These are phyloP conservation scores for Aciculosporium take DNA, from an alignment of 2,329 filamentous ascomycete genomes.

Conservation along the genomic window DNA sequence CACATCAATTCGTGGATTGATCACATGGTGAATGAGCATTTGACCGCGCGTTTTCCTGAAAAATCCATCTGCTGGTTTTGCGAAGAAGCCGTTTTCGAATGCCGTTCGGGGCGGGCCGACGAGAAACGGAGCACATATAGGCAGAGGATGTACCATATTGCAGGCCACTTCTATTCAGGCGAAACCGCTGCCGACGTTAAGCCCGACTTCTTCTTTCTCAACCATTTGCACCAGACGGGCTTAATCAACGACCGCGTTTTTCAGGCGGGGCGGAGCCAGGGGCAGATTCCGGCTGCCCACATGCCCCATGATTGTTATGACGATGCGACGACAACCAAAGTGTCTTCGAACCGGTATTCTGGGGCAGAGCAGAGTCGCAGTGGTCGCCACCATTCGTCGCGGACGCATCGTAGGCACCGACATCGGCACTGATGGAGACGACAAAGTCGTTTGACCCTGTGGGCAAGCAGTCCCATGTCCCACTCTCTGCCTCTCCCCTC, in stretches of 20 bases:
- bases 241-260: conserved; percentile 17
- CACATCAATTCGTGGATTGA: conserved; percentile 29
- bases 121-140: conserved; percentile 17
- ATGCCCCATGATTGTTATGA: neutral
- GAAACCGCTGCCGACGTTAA: conserved; percentile 13
- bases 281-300: conserved; percentile 17
- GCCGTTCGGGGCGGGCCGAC: conserved; percentile 1
- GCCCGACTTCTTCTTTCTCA: conserved; percentile 27
- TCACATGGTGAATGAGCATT: conserved; percentile 28
- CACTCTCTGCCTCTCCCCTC: neutral
- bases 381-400: neutral
- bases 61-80: conserved; percentile 37
- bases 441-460: neutral
- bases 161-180: conserved; percentile 24
- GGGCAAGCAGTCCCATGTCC: neutral
- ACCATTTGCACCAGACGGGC: conserved; percentile 18
- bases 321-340: neutral
- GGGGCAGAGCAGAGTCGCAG: neutral
- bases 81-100: conserved; percentile 19
- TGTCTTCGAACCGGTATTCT: neutral
- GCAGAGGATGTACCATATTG: conserved; percentile 36
- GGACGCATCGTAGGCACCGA: neutral
- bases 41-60: conserved; percentile 19
- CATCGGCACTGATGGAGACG: neutral
- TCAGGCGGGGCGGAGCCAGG: conserved; percentile 8